Conservation (phyloP, 805 yeast species). For the Starmerella tilneyi region DNA sequence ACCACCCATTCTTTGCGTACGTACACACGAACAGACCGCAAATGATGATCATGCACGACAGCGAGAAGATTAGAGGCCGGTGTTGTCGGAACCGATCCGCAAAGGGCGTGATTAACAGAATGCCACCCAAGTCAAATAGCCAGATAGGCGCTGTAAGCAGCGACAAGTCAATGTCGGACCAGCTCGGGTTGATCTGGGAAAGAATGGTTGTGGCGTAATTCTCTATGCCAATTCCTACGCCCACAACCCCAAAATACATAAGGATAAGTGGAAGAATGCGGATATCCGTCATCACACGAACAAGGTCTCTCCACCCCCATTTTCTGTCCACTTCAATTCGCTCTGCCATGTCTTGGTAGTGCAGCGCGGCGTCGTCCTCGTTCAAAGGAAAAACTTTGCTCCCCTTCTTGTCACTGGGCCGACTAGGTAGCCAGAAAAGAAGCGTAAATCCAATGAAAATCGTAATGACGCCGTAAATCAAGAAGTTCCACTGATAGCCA, state of each 20-base stretch:
- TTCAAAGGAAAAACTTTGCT: constrained; percentile 32
- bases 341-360: constrained; percentile 48
- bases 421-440: constrained; percentile 79
- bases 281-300: constrained; percentile 45
- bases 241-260: constrained; percentile 90
- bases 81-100: constrained; percentile 56
- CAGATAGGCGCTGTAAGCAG: constrained; percentile 81
- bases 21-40: constrained; percentile 67
- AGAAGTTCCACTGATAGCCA: constrained; percentile 83
- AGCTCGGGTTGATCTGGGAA: constrained; percentile 48
- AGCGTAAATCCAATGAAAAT: constrained; percentile 51
- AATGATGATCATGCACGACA: constrained; percentile 57
- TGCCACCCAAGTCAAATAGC: constrained; percentile 73
- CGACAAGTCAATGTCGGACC: constrained; percentile 59
- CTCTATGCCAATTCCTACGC: constrained; percentile 79
- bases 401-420: constrained; percentile 38
- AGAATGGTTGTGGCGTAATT: constrained; percentile 75
- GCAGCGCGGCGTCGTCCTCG: constrained; percentile 44
- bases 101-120: constrained; percentile 63
- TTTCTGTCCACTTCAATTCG: constrained; percentile 37
- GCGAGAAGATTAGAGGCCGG: constrained; percentile 54
- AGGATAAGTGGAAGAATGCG: constrained; percentile 71
- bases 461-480: constrained; percentile 65
- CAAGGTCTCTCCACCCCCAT: constrained; percentile 56
- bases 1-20: constrained; percentile 64